Base-by-base conservation (phyloP, 345 rosid genomes). In the Dipteronia sinensis region DNA sequence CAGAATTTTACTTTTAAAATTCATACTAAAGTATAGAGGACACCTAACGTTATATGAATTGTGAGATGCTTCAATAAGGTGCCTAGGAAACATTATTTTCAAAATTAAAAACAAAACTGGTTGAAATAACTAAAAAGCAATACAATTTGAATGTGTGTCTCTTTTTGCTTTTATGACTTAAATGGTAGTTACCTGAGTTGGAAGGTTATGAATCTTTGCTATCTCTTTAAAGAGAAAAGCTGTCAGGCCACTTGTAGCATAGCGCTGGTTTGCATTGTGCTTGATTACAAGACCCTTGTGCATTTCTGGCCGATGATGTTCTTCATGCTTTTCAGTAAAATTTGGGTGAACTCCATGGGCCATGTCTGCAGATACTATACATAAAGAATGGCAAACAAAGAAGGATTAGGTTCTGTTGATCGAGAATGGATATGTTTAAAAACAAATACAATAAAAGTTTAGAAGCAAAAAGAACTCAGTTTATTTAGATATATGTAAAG, bases 341-440 rank as follows among this genome's bases (percentile, higher is more conserved):
- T 92, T 92, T 10, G 97, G 98, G 84, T 96, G 97, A 69, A 91
- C 91, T 40, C 97, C 99, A 79, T 92, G 99, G 78, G 99, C 99
- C 99, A 96, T 96, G 84, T 93, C 98, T 23, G 97, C 96, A 16
- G 99, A 93, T 71, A 92, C 98, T 93, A 74, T 63, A 85, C 13
- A 75, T 38, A 78, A 63, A 75, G 15, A 80, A 59, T 34, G 73
- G 13, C 49, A 69, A 73, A 59, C 78, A 61, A 4, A 68, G 16
- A 53, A 78, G 67, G 38, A 53, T 58, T n/a, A 69, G 51, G 53
- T 66, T 7, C 65, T 40, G 47, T 11, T 42, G 53, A 47, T 10
- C 27, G 10, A 42, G 3, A 58, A 47, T 51, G 16, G 67, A 59
- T 53, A 65, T 1, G 31, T 13, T 47, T 19, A 65, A 9, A 23